Base-by-base conservation (phyloP, 345 rosid genomes). In the Arabidopsis thaliana region DNA sequence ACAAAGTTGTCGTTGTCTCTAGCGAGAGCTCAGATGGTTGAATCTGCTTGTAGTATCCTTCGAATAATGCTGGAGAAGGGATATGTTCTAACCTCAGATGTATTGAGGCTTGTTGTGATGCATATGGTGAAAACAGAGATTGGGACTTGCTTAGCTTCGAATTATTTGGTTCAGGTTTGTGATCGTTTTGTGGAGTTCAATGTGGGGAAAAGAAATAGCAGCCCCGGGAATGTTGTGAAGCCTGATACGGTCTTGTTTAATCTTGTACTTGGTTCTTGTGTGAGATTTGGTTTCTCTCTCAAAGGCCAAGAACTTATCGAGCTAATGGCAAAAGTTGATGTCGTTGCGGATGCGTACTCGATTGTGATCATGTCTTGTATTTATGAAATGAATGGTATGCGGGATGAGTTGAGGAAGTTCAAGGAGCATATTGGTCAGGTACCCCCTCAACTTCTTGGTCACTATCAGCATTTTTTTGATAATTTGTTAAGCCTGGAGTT, bases 111-210 rank as follows among this genome's bases (percentile, higher is more conserved):
- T 69, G 74, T 89, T 4, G 55, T 90, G 74, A 82, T 85, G 79
- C 93, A 95, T 78, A 70, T 92, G 93, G 93, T 89, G 77, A 89
- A 90, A 82, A 80, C 88, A 5, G 86, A 90, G 69, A 79, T 76
- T 16, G 97, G 99, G 38, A 67, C 90, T 40, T 85, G 79, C 67
- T 66, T 92, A 46, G 92, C 87, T 4, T 88, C 93, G 37, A 90
- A 92, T 78, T 71, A 85, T 63, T 79, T 92, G 82, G 72, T 87
- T 83, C 86, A 87, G 79, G 67, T 89, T 52, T 91, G 93, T 67
- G 85, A 81, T 66, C 58, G 69, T 59, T 73, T 82, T 51, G 24
- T 70, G 57, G 50, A 0, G 49, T 24, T 49, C 14, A 75, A 58
- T 56, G 68, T 36, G 7, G 67, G 42, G 30, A 84, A 67, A 70